Evolutionary conservation across 78 protist species (phyloP).

Genomic region (Tieghemostelium lacteum): DNA sequence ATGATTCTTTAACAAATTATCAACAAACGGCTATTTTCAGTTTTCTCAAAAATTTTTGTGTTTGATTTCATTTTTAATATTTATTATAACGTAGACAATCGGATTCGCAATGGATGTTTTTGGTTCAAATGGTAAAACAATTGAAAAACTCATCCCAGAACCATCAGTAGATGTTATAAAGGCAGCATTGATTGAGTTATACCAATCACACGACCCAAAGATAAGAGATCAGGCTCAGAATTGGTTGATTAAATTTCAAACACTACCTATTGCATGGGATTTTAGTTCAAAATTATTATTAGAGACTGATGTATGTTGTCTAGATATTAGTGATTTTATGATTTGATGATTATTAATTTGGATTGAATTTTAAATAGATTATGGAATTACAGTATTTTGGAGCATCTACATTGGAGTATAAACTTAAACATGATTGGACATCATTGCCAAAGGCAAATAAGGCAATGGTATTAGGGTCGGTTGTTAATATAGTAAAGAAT

Average conservation of each 20-base stretch:
- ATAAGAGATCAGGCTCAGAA: conserved; percentile 44
- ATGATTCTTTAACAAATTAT: no score
- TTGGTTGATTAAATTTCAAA: conserved; percentile 58
- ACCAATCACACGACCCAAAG: conserved; percentile 13
- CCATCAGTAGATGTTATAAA: conserved; percentile 53
- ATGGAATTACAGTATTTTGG: conserved; percentile 71
- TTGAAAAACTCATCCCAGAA: no score
- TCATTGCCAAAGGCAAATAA: conserved; percentile 7
- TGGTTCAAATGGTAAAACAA: no score
- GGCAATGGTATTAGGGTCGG: neutral
- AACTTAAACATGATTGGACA: conserved; percentile 59
- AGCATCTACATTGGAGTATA: conserved; percentile 67
- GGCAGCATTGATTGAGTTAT: conserved; percentile 35
- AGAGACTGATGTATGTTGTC: conserved; percentile 34
- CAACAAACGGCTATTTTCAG: no score
- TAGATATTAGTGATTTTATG: neutral
- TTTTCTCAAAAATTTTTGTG: no score
- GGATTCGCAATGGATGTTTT: no score
- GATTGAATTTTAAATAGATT: neutral
- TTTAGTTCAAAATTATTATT: conserved; percentile 37
- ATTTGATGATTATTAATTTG: neutral
- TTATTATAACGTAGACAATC: no score
- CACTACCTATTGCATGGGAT: conserved; percentile 53
- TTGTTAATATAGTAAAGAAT: conserved; percentile 1
- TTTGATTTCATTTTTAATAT: no score